Conservation (phyloP, 331 rosid species). For the Saraca asoca region DNA sequence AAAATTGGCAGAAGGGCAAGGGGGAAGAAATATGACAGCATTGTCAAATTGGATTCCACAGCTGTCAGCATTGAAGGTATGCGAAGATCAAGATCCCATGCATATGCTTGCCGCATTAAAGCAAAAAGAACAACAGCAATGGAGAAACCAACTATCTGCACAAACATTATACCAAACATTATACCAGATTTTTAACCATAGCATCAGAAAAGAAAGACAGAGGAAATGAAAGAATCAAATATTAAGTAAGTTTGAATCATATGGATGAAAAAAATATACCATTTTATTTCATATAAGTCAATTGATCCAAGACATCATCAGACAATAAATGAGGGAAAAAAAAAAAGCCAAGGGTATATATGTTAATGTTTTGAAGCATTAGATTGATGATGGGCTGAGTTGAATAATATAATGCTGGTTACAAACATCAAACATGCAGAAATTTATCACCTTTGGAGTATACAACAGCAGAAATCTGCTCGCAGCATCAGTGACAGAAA, state of each 20-base stretch:
- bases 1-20: slow-evolving; percentile 73
- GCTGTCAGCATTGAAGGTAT: slow-evolving; percentile 82
- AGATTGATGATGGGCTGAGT: slow-evolving; percentile 1
- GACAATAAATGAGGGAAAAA: neutral
- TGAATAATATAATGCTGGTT: slow-evolving; percentile 26
- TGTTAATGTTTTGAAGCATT: slow-evolving; percentile 19
- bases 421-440: slow-evolving; percentile 28
- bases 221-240: slow-evolving; percentile 26
- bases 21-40: slow-evolving; percentile 59
- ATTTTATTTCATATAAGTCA: slow-evolving; percentile 16
- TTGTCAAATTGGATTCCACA: slow-evolving; percentile 77
- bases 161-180: slow-evolving; percentile 34
- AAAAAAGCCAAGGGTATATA: slow-evolving; percentile 20
- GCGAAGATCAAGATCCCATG: slow-evolving; percentile 75
- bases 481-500: slow-evolving; percentile 70
- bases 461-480: slow-evolving; percentile 81
- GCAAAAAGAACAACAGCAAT: slow-evolving; percentile 76
- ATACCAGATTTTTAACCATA: slow-evolving; percentile 7
- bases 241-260: slow-evolving; percentile 5
- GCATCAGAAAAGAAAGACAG: slow-evolving; percentile 24
- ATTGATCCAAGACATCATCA: neutral
- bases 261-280: slow-evolving; percentile 17
- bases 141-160: slow-evolving; percentile 93
- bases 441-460: slow-evolving; percentile 69
- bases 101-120: slow-evolving; percentile 84